Conservation (phyloP, 2,329 filamentous ascomycete species). For the Arthrobotrys entomopaga region DNA sequence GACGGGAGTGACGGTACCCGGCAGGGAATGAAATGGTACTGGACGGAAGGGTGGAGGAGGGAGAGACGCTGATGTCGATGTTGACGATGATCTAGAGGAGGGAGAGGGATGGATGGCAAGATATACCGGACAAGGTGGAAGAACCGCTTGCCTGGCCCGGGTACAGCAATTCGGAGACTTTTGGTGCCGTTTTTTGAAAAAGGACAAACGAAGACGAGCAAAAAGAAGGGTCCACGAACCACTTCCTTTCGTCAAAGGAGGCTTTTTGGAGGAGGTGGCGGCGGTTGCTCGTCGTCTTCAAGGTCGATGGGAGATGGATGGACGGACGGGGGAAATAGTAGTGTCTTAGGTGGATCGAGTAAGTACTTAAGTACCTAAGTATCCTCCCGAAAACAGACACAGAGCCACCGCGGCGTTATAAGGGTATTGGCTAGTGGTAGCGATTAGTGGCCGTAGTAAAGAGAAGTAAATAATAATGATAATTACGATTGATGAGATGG, state of each 20-base stretch:
- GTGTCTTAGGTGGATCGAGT: not conserved
- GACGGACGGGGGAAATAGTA: not conserved
- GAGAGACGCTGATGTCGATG: not conserved
- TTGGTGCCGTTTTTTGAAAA: conserved; percentile 36
- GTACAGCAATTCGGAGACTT: conserved; percentile 38
- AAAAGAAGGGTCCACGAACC: conserved; percentile 47
- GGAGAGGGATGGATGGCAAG: not conserved
- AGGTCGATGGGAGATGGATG: not conserved
- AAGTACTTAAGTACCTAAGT: no score
- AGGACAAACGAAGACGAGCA: conserved; percentile 35
- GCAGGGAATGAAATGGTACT: not conserved
- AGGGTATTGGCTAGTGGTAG: conserved; percentile 21
- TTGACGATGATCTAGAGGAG: not conserved
- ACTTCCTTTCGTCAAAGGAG: conserved; percentile 54
- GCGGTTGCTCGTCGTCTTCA: conserved; percentile 21
- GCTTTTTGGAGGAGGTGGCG: conserved; percentile 45
- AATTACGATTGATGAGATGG: not conserved
- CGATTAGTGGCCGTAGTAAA: conserved; percentile 6
- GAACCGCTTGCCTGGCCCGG: conserved; percentile 19
- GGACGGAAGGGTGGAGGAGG: not conserved
- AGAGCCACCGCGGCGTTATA: no score
- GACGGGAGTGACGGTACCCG: not conserved
- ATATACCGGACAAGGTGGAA: conserved; percentile 29
- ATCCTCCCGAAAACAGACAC: no score
- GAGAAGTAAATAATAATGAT: not conserved